Percentiles rank a stretch among this genome's conserved stretches.
phyloP scores from a whole-genome alignment of 2,329 filamentous ascomycete genomes.

The Juglanconis oblonga region DNA sequence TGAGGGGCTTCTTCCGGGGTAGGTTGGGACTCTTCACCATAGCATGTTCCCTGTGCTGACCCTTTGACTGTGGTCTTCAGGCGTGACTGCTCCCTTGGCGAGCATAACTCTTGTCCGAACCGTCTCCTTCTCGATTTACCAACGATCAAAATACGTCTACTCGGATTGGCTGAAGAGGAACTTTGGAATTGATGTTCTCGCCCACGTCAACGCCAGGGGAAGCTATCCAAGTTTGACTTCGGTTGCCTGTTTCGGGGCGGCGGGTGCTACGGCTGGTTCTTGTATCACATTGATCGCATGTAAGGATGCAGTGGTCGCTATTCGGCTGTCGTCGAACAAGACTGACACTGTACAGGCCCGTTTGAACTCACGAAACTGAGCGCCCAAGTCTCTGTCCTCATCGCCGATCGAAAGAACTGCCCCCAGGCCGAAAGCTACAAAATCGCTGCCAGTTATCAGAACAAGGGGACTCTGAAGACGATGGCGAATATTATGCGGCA shows the following conservation, averaged over 20 bases:
- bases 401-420: slow-evolving; percentile 56
- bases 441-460: slow-evolving; percentile 68
- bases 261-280: slow-evolving; percentile 76
- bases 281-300: slow-evolving; percentile 79
- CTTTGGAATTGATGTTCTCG: slow-evolving; percentile 66
- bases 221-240: slow-evolving; percentile 72
- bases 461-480: slow-evolving; percentile 73
- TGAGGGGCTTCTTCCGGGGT: slow-evolving; percentile 80
- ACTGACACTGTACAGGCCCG: slow-evolving; percentile 50
- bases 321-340: background rate
- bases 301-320: slow-evolving; percentile 29
- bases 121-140: slow-evolving; percentile 56
- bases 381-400: slow-evolving; percentile 77
- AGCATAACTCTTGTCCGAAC: slow-evolving; percentile 38
- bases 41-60: slow-evolving; percentile 20
- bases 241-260: slow-evolving; percentile 71
- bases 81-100: slow-evolving; percentile 75
- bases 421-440: slow-evolving; percentile 50
- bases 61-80: slow-evolving; percentile 34
- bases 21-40: slow-evolving; percentile 25
- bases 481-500: slow-evolving; percentile 75
- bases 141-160: slow-evolving; percentile 70
- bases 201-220: slow-evolving; percentile 67
- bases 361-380: slow-evolving; percentile 90
- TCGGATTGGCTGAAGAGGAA: slow-evolving; percentile 68